Evolutionary conservation across 129 eudicot species (phyloP).

Genomic region (Flaveria linearis): DNA sequence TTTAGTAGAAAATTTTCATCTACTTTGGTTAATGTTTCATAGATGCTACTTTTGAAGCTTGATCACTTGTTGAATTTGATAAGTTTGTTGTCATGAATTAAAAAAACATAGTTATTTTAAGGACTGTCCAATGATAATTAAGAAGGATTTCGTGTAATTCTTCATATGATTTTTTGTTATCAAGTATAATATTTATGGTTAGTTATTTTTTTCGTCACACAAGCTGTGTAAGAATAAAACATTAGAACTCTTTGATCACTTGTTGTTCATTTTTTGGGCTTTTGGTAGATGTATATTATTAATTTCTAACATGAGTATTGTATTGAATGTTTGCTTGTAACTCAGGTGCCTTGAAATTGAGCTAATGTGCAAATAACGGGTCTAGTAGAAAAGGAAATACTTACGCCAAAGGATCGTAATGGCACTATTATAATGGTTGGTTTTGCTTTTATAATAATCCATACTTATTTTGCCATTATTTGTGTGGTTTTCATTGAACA

Average conservation of each 20-base stretch:
- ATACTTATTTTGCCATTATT: neutral
- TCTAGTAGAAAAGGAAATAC: conserved; percentile 98
- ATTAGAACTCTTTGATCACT: neutral
- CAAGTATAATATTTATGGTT: too few species aligned
- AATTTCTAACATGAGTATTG: neutral
- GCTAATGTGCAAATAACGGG: conserved; percentile 79
- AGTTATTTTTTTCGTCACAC: too few species aligned
- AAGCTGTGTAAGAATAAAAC: conserved; percentile 59
- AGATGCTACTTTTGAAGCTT: too few species aligned
- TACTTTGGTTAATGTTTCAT: too few species aligned
- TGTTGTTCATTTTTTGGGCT: neutral
- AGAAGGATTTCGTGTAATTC: too few species aligned
- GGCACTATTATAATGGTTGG: conserved; percentile 90
- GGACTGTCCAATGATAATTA: too few species aligned
- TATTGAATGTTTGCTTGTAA: conserved; percentile 16
- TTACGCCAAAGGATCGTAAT: conserved; percentile 98
- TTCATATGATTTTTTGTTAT: too few species aligned
- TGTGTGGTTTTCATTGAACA: neutral
- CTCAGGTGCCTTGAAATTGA: conserved; percentile 88
- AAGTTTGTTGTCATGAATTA: too few species aligned
- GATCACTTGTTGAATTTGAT: too few species aligned
- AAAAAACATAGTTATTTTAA: too few species aligned
- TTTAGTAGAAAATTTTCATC: too few species aligned
- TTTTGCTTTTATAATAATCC: conserved; percentile 1
- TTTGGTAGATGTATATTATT: neutral